These are phyloP conservation scores for Jacaranda mimosifolia DNA, from an alignment of 257 asterid genomes.

Conservation along the genomic window DNA sequence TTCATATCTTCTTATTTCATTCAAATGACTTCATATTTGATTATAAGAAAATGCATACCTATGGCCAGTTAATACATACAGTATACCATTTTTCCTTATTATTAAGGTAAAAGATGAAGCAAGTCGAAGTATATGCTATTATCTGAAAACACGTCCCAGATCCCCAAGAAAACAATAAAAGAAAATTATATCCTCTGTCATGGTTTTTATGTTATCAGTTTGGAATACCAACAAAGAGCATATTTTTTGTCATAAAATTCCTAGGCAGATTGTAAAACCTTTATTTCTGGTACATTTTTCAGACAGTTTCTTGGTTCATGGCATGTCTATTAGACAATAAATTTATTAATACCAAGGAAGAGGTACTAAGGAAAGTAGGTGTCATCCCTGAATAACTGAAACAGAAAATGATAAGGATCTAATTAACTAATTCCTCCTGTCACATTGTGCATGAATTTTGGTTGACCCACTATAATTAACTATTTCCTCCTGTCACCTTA, in stretches of 20 bases:
- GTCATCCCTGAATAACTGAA: background rate
- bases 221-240: slow-evolving; percentile 7
- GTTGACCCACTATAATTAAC: background rate
- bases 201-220: background rate
- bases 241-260: background rate
- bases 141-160: background rate
- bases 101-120: slow-evolving; percentile 2
- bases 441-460: background rate
- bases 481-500: background rate
- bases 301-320: background rate
- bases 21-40: background rate
- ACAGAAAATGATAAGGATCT: background rate
- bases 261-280: background rate
- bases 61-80: background rate
- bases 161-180: slow-evolving; percentile 3
- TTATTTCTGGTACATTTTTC: background rate
- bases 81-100: slow-evolving; percentile 1
- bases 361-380: background rate
- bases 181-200: too few relatives aligned
- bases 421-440: background rate
- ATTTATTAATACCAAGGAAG: background rate
- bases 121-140: background rate
- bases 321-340: background rate
- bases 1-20: slow-evolving; percentile 2
- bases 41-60: too few relatives aligned